Evolutionary conservation across 2,329 filamentous ascomycete genomes (phyloP).

Genomic region (Fonsecaea monophora): DNA sequence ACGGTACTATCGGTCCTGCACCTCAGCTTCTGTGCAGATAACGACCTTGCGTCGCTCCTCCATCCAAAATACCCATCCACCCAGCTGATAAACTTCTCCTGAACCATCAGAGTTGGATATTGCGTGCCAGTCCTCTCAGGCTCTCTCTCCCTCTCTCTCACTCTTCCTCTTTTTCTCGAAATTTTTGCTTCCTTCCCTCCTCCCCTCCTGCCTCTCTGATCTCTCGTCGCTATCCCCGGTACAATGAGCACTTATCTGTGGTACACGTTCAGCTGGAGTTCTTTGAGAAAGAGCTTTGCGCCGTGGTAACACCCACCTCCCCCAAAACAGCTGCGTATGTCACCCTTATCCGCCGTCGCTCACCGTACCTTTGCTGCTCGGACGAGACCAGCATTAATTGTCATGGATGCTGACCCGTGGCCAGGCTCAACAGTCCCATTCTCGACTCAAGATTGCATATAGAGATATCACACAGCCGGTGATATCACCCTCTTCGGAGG

Average conservation of each 20-base stretch:
- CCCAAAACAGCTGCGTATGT: constrained; percentile 29
- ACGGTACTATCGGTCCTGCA: constrained; percentile 16
- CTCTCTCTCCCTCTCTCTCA: constrained; percentile 2
- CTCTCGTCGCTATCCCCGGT: constrained; percentile 16
- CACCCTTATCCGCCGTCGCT: constrained; percentile 11
- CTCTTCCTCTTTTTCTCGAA: background rate
- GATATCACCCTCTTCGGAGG: constrained; percentile 27
- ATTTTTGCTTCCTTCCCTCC: constrained; percentile 10
- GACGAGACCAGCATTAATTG: constrained; percentile 19
- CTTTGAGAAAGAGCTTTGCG: constrained; percentile 40
- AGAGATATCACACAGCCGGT: constrained; percentile 18
- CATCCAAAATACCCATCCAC: constrained; percentile 31
- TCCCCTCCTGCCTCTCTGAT: constrained; percentile 9
- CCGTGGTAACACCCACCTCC: constrained; percentile 29
- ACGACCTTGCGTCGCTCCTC: constrained; percentile 28
- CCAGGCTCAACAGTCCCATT: constrained; percentile 25
- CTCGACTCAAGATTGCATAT: constrained; percentile 18
- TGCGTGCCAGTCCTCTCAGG: constrained; percentile 16
- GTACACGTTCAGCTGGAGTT: constrained; percentile 41
- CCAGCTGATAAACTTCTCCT: constrained; percentile 30
- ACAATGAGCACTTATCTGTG: constrained; percentile 42
- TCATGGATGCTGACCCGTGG: constrained; percentile 22
- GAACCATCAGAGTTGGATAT: constrained; percentile 20
- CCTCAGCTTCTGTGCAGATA: constrained; percentile 32
- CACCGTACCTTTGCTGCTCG: constrained; percentile 29